phyloP scores from a whole-genome alignment of 176 grass and related monocot genomes.

The Zoysia japonica region DNA sequence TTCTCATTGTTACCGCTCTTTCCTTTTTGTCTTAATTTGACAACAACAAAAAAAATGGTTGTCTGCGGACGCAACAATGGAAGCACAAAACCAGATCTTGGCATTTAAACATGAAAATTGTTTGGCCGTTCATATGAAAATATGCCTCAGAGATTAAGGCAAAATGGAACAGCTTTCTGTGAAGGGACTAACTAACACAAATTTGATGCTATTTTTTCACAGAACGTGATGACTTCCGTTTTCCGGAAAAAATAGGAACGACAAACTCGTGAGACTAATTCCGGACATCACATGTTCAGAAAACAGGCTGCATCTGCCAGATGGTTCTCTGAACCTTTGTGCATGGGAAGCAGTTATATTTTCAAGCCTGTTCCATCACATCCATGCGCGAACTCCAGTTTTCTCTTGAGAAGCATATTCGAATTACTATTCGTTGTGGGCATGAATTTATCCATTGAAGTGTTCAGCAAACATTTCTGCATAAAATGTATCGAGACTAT shows the following conservation, averaged over 20 bases:
- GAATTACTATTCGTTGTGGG: neutral
- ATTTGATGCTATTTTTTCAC: neutral
- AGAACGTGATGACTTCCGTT: neutral
- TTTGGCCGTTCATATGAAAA: neutral
- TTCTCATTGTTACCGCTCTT: neutral
- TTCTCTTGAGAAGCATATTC: neutral
- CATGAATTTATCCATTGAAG: neutral
- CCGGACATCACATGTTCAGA: neutral
- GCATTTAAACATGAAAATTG: neutral
- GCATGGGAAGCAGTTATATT: neutral
- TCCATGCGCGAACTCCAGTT: neutral
- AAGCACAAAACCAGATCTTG: neutral
- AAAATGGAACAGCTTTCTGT: neutral
- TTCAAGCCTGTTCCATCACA: neutral
- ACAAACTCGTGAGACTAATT: neutral
- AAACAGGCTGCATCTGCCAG: neutral
- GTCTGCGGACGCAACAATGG: neutral
- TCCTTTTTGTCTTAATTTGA: neutral
- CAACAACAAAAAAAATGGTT: neutral
- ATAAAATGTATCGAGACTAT: conserved; percentile 4
- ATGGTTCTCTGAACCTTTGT: neutral
- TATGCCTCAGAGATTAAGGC: neutral
- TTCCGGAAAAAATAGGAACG: too few relatives aligned
- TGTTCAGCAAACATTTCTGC: neutral
- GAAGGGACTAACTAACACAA: neutral